Evolutionary conservation across 2,329 filamentous ascomycete species (phyloP), one percentile per base, ranked within the genome.

Genomic region (Coniochaeta sp.): DNA sequence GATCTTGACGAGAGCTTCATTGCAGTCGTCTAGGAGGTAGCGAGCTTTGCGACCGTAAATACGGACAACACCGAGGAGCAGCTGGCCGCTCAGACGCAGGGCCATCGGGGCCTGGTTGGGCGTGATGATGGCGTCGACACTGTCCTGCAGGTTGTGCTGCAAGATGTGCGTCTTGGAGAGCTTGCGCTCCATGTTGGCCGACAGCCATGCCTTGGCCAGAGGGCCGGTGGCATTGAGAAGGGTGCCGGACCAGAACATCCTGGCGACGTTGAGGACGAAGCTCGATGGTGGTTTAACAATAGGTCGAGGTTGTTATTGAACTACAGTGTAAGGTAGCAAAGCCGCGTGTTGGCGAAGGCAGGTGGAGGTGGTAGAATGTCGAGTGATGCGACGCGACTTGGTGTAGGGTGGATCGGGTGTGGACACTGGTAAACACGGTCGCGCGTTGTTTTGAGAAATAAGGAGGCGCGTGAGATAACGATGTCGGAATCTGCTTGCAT

Each of bases 41-140:
- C 91, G 87, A 64, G 94, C 92, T 73, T 99, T 99, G 65, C 94
- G 82, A 70, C 91, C 95, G 71, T 99, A 99, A 65, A 99, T 99
- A 65, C 92, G 85, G 61, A 96, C 94, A 24, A 99, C 94, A 73
- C 94, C 94, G 52, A 99, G 81, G 64, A 99, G 76, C 53, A 99
- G 78, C 73, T 99, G 94, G 54, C 92, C 91, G 65, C 91, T 97
- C 56, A 99, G 75, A 60, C 94, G 90, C 63, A 99, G 73, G 27
- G 94, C 94, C 82, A 99, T 92, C 27, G 94, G 94, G 38, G 92
- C 94, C 71, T 96, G 90, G 58, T 87, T 89, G 48, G 90, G 89
- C 53, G 89, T 89, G 59, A 97, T 94, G 68, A 99, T 99, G 60
- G 91, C 90, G 68, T 90, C 87, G 58, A 99, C 91, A 70, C 91